Base-by-base conservation (phyloP, 768 basidiomycete species). In the Termitomyces bulborhizus region DNA sequence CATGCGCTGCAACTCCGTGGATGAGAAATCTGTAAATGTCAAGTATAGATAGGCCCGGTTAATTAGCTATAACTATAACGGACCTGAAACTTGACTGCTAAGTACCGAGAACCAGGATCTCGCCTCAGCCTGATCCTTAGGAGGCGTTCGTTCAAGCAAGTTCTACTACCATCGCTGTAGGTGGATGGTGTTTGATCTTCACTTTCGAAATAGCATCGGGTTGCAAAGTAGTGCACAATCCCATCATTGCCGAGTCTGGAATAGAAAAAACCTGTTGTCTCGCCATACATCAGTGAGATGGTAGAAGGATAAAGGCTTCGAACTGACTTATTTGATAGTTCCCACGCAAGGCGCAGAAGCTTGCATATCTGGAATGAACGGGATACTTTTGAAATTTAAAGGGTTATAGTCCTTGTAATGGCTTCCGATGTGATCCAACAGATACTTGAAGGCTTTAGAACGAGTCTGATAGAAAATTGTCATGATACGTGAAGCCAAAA, bases 351-450 rank as follows among this genome's bases (percentile, higher is more conserved):
- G 60, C n/a, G 77, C 78, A 15, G 76, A 73, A 5, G 77, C 73
- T 16, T 78, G 73, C 3, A 82, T 62, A 2, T 92, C 84, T 1
- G 96, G 96, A 44, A 99, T 81, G 71, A 90, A 99, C 0, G 87
- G 73, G 8, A 88, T 64, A 26, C 83, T 71, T 4, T 73, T 69
- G 59, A 83, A 88, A 12, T 76, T 63, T 13, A 71, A 65, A n/a
- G 82, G 76, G 43, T 80, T 73, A 59, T 89, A 88, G 40, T 80
- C 71, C 1, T 69, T 64, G 63, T 90, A 95, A 54, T 79, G 79
- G 0, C 72, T 75, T 7, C 73, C 65, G 29, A 86, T 75, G 62
- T 95, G 88, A 49, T 91, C 85, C 44, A 95, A 69, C 32, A 98
- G 76, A 70, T 96, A 98, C 54, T 84, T 83, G 53, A 98, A 73